Evolutionary conservation across 331 rosid species (phyloP).

Genomic region (Malus hybrid): DNA sequence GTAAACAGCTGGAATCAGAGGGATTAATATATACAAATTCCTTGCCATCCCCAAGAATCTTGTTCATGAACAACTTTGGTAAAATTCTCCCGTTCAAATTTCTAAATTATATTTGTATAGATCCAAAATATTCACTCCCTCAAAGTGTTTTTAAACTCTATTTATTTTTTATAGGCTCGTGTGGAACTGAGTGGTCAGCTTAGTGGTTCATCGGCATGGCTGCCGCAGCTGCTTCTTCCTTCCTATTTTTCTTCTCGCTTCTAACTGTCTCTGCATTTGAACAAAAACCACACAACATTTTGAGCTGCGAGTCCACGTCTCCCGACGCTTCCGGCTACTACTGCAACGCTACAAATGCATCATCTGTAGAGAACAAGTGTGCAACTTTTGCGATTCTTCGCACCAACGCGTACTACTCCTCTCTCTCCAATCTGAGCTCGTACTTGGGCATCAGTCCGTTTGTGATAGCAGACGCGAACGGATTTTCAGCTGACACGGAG

Average conservation of each 20-base stretch:
- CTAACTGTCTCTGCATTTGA: slow-evolving; percentile 25
- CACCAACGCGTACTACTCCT: slow-evolving; percentile 57
- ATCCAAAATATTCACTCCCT: slow-evolving; percentile 51
- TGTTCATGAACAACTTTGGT: slow-evolving; percentile 30
- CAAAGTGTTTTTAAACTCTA: slow-evolving; percentile 20
- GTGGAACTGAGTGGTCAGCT: slow-evolving; percentile 28
- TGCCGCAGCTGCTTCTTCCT: slow-evolving; percentile 20
- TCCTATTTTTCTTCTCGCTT: slow-evolving; percentile 33
- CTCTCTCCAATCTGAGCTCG: slow-evolving; percentile 63
- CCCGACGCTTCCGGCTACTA: slow-evolving; percentile 42
- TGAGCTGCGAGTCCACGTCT: slow-evolving; percentile 41
- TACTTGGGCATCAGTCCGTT: slow-evolving; percentile 58
- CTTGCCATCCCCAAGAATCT: slow-evolving; percentile 49
- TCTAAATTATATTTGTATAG: slow-evolving; percentile 31
- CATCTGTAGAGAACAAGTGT: slow-evolving; percentile 34
- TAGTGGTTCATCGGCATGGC: slow-evolving; percentile 29
- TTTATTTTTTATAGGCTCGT: slow-evolving; percentile 19
- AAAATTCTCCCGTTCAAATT: slow-evolving; percentile 20
- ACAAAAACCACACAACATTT: slow-evolving; percentile 13
- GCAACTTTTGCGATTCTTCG: slow-evolving; percentile 63
- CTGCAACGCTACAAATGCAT: slow-evolving; percentile 21
- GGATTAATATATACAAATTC: slow-evolving; percentile 19
- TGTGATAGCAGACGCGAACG: slow-evolving; percentile 57
- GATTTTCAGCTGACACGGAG: slow-evolving; percentile 61
- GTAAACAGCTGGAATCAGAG: neutral